Percentiles rank a stretch among this genome's conserved stretches.
Evolutionary conservation across 2,329 filamentous ascomycete species (phyloP).

Genomic region (Scedosporium aurantiacum): DNA sequence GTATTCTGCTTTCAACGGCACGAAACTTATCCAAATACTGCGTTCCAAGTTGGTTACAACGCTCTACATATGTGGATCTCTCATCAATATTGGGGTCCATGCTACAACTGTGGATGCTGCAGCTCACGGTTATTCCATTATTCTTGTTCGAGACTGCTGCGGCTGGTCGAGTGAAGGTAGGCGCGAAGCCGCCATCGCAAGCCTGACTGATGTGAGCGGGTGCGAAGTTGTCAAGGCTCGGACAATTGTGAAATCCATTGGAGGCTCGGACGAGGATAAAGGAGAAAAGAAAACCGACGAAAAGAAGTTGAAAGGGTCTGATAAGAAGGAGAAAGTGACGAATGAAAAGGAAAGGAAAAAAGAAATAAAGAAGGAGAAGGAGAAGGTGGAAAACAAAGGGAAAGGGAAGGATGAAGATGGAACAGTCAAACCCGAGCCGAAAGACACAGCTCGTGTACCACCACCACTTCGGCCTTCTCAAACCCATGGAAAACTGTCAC

Average conservation of each 20-base stretch:
- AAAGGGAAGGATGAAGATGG: conserved; percentile 6
- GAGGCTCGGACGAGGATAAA: conserved; percentile 7
- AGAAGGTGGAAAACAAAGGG: not conserved
- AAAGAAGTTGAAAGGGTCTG: conserved; percentile 1
- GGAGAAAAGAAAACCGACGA: conserved; percentile 10
- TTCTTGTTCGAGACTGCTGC: conserved; percentile 77
- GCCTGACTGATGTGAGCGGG: conserved; percentile 64
- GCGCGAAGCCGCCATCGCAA: conserved; percentile 58
- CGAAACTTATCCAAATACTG: conserved; percentile 61
- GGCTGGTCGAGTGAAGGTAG: conserved; percentile 62
- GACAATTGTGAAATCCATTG: not conserved
- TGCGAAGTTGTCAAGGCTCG: conserved; percentile 39
- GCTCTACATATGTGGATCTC: conserved; percentile 75
- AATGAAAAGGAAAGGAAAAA: not conserved
- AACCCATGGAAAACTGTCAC: not conserved
- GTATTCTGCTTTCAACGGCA: conserved; percentile 79
- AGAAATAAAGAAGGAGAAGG: not conserved
- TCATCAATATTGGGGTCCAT: conserved; percentile 81
- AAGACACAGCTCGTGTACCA: not conserved
- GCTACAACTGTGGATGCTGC: conserved; percentile 88
- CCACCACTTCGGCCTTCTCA: not conserved
- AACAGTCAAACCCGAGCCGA: conserved; percentile 6
- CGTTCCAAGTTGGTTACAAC: conserved; percentile 83
- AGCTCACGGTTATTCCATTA: conserved; percentile 77
- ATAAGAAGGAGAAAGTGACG: conserved; percentile 5